Evolutionary conservation across 495 filamentous ascomycete species (phyloP).

Genomic region (Aspergillus affinis): DNA sequence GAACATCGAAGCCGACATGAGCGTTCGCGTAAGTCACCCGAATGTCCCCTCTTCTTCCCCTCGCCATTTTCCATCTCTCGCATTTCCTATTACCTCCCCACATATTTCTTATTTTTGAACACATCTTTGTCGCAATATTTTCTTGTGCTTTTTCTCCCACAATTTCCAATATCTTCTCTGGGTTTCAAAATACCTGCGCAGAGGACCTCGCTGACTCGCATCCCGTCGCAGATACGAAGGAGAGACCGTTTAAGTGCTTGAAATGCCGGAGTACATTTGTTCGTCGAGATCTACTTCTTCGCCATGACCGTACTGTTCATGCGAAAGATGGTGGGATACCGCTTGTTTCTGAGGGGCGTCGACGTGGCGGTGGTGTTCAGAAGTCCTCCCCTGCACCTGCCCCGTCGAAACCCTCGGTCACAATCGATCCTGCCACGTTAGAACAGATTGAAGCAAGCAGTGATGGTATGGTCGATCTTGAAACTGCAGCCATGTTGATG

Average conservation of each 20-base stretch:
- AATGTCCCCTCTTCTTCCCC: not conserved
- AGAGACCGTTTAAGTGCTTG: conserved; percentile 95
- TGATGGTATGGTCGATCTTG: conserved; percentile 94
- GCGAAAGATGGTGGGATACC: conserved; percentile 97
- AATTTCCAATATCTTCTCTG: not conserved
- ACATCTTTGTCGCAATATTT: not conserved
- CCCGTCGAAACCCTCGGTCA: conserved; percentile 78
- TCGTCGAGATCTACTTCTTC: conserved; percentile 89
- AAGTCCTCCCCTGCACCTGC: conserved; percentile 66
- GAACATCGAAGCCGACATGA: conserved; percentile 98
- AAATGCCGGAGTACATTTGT: conserved; percentile 99
- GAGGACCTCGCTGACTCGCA: conserved; percentile 14
- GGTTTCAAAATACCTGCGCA: not conserved
- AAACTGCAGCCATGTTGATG: conserved; percentile 98
- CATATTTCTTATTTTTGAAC: not conserved
- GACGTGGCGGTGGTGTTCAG: conserved; percentile 63
- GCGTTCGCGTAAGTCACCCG: conserved; percentile 81
- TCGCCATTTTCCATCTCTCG: not conserved
- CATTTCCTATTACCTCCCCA: not conserved
- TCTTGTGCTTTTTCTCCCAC: not conserved
- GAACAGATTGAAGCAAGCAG: conserved; percentile 94
- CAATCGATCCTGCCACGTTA: conserved; percentile 81
- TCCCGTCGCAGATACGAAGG: conserved; percentile 79
- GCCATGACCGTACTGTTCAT: conserved; percentile 97
- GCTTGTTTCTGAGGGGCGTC: conserved; percentile 90